These are phyloP conservation scores for Chlorella vulgaris DNA, from an alignment of 139 green algal genomes.

Conservation along the genomic window DNA sequence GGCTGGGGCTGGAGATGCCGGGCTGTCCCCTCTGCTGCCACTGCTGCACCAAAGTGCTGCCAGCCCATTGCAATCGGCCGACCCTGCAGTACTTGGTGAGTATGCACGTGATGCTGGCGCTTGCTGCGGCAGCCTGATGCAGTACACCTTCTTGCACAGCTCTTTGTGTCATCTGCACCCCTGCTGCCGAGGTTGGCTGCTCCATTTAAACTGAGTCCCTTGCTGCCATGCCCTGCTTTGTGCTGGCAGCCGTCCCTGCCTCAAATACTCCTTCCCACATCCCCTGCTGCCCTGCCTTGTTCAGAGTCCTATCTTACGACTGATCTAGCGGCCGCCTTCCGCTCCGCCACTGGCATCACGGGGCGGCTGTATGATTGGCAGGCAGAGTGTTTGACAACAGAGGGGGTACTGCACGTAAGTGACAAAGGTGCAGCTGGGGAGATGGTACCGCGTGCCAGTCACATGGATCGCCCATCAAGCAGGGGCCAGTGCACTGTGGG, in stretches of 20 bases:
- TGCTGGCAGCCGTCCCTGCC: too few species aligned
- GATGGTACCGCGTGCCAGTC: too few species aligned
- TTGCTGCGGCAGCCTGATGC: background rate
- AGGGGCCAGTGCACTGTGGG: too few species aligned
- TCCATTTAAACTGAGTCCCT: too few species aligned
- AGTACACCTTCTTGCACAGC: too few species aligned
- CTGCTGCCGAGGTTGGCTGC: too few species aligned
- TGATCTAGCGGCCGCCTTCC: conserved; percentile 34
- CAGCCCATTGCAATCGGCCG: conserved; percentile 11
- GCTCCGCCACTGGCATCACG: conserved; percentile 42
- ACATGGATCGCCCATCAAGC: too few species aligned
- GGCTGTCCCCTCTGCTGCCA: background rate
- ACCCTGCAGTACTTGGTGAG: conserved; percentile 16
- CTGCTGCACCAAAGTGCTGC: background rate
- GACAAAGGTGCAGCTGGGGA: too few species aligned
- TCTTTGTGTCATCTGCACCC: too few species aligned
- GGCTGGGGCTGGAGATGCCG: background rate
- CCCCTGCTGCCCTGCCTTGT: too few species aligned
- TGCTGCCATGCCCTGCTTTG: too few species aligned
- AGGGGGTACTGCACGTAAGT: conserved; percentile 61
- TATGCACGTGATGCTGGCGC: background rate
- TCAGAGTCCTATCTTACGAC: conserved; percentile 55
- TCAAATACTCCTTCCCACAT: too few species aligned
- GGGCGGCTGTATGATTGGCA: conserved; percentile 82
- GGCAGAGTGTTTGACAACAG: conserved; percentile 64